Evolutionary conservation across 257 asterid genomes (phyloP), one percentile per base, ranked within the genome.

Genomic region (Salvia miltiorrhiza): DNA sequence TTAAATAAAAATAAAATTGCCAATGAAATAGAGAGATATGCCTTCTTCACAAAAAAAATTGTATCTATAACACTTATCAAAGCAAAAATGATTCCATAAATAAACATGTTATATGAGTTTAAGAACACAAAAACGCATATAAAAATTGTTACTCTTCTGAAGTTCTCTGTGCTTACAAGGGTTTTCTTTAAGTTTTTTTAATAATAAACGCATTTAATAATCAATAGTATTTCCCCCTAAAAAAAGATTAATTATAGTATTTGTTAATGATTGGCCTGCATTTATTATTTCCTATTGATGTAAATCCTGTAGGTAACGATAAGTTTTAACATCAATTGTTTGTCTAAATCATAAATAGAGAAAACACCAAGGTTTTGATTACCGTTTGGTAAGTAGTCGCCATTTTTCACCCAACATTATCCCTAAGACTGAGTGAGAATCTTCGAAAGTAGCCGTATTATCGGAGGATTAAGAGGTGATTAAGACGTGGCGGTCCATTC

Each of bases 341-440:
- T 11, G 54, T 40, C 65, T 28, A 60, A 55, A 44, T 44, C 72
- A 69, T 54, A 23, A 63, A 69, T 53, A 69, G 53, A 20, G 21
- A 7, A 23, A 49, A 28, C n/a, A 7, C 52, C 17, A 1, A 14
- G 26, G 58, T 21, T 47, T 63, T 20, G 50, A 45, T 62, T 72
- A 73, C 13, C 45, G 65, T 69, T 69, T 69, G 82, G 79, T 78
- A 19, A 64, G 76, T 56, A 1, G 73, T 73, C 74, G 56, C 76
- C 28, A 63, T 56, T 47, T 69, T 64, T 73, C 79, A 73, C 82
- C 82, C 55, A 76, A 70, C 76, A 70, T 55, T 69, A 75, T 43
- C 80, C 72, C 24, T 59, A 32, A 68, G 65, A 37, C 45, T 30
- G 37, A 59, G 68, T 47, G 14, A 4, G 4, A 45, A 30, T 9